A percentile compares a stretch with the other conserved stretches of the same genome.
Evolutionary conservation across 2,329 filamentous ascomycete species (phyloP).

Genomic region (Xylaria sp.): DNA sequence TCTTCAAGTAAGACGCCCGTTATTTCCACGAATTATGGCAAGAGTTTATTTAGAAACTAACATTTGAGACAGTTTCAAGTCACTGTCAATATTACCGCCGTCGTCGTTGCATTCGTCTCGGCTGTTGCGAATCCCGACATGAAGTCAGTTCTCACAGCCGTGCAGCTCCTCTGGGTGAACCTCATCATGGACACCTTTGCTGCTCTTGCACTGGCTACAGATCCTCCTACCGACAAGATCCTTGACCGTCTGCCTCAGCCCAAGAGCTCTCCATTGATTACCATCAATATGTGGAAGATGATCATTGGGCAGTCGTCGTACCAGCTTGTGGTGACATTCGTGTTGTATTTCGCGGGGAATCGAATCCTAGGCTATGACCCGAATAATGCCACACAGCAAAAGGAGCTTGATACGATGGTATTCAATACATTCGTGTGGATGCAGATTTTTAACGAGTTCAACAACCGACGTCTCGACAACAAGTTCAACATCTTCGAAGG

Average conservation of each 20-base stretch:
- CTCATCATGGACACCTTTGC: conserved; percentile 77
- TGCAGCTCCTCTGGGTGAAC: conserved; percentile 76
- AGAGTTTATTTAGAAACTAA: conserved; percentile 19
- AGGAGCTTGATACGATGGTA: conserved; percentile 67
- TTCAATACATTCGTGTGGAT: conserved; percentile 80
- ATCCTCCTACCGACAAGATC: conserved; percentile 67
- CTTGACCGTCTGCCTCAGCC: conserved; percentile 64
- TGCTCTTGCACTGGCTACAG: conserved; percentile 72
- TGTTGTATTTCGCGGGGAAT: conserved; percentile 70
- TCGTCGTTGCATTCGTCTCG: conserved; percentile 72
- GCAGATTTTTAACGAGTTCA: conserved; percentile 78
- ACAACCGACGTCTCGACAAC: conserved; percentile 72
- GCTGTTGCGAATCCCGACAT: conserved; percentile 67
- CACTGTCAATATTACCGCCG: conserved; percentile 76
- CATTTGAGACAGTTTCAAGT: conserved; percentile 64
- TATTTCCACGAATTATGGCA: background rate
- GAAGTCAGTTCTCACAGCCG: conserved; percentile 71
- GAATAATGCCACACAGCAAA: conserved; percentile 53
- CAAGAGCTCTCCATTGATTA: conserved; percentile 79
- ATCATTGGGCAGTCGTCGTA: conserved; percentile 71
- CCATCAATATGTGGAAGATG: conserved; percentile 75
- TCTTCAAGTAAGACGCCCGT: conserved; percentile 59
- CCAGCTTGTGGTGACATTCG: conserved; percentile 68
- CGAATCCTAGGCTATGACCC: conserved; percentile 64
- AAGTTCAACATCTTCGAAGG: conserved; percentile 71